phyloP scores from a whole-genome alignment of 495 filamentous ascomycete genomes.

The Neurospora discreta region DNA sequence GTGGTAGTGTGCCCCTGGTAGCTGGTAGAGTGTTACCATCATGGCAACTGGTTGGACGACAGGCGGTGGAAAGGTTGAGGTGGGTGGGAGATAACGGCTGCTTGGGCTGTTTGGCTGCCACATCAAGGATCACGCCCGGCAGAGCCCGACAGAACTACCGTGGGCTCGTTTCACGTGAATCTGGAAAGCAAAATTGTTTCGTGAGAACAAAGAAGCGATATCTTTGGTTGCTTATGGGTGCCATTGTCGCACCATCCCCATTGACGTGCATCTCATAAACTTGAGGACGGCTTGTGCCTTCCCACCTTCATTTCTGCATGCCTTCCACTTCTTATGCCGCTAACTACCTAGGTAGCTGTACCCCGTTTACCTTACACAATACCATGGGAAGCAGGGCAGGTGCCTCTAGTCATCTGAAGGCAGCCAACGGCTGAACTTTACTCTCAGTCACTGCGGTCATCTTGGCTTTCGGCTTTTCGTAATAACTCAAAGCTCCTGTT shows the following conservation, averaged over 20 bases:
- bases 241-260: not conserved
- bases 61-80: not conserved
- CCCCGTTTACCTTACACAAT: not conserved
- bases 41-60: not conserved
- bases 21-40: not conserved
- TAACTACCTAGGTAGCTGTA: not conserved
- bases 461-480: not conserved
- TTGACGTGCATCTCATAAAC: not conserved
- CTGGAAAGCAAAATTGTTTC: not conserved
- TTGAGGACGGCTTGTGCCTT: not conserved
- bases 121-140: not conserved
- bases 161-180: not conserved
- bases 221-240: not conserved
- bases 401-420: not conserved
- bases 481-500: not conserved
- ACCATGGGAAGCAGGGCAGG: not conserved
- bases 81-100: not conserved
- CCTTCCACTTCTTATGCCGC: not conserved
- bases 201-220: not conserved
- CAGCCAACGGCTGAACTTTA: not conserved
- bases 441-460: not conserved
- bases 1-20: not conserved
- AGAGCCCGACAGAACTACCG: not conserved
- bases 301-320: not conserved
- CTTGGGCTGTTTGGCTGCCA: not conserved